Conservation (phyloP, 345 rosid species). For the Salix dunnii region DNA sequence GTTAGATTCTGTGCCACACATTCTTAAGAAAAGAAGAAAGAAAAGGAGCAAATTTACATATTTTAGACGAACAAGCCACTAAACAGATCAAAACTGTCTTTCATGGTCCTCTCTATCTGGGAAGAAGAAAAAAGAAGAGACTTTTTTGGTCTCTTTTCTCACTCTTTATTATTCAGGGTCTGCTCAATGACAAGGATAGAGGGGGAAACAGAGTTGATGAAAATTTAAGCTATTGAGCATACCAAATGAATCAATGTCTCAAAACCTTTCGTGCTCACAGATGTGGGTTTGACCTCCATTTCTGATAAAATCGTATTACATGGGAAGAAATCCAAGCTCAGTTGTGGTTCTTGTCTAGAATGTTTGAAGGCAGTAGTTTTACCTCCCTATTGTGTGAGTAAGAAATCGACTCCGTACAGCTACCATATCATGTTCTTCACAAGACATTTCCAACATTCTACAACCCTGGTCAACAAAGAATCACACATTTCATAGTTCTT, state of each 20-base stretch:
- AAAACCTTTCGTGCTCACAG: constrained; percentile 42
- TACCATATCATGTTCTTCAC: constrained; percentile 20
- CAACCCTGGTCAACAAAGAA: constrained; percentile 8
- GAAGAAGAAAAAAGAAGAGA: background rate
- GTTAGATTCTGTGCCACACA: background rate
- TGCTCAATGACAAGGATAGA: background rate
- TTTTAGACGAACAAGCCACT: constrained; percentile 46
- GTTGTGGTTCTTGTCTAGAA: no score
- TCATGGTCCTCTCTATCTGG: constrained; percentile 40
- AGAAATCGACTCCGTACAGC: constrained; percentile 20
- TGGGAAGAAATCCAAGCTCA: background rate
- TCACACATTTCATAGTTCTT: no score
- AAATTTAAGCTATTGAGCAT: background rate
- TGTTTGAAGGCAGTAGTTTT: background rate
- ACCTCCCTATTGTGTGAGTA: constrained; percentile 23
- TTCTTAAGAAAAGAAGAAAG: no score
- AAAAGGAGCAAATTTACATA: constrained; percentile 25
- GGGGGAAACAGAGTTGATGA: background rate
- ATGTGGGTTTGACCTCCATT: constrained; percentile 42
- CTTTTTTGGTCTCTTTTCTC: background rate
- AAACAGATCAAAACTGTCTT: constrained; percentile 44
- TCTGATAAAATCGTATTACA: constrained; percentile 33
- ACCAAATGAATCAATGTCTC: constrained; percentile 41
- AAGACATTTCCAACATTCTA: constrained; percentile 26
- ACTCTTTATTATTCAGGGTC: background rate